Conservation (phyloP, 1,284 basidiomycete species). For the Microbotryum intermedium region DNA sequence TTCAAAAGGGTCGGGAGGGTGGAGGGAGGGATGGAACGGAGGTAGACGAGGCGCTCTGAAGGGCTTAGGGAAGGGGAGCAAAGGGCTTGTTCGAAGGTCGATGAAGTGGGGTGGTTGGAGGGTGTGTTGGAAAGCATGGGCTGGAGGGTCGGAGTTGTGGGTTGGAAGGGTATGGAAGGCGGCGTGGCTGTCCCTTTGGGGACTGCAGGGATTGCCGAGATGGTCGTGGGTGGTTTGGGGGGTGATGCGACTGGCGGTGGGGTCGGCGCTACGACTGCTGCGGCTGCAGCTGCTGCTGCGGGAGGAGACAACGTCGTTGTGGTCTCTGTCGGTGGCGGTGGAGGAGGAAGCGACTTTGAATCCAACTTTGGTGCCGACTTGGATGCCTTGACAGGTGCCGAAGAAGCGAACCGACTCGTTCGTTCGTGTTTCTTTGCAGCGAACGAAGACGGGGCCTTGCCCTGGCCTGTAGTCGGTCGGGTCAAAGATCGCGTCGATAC, state of each 20-base stretch:
- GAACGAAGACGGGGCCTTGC: not conserved
- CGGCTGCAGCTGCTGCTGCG: not conserved
- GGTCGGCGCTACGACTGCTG: not conserved
- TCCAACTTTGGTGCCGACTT: not conserved
- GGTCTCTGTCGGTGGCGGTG: not conserved
- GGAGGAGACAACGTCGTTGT: not conserved
- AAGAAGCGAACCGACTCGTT: not conserved
- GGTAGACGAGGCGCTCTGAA: not conserved
- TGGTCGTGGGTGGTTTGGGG: too few relatives aligned
- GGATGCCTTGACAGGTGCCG: not conserved
- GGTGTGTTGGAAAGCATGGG: not conserved
- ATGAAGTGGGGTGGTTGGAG: not conserved
- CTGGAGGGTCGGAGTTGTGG: not conserved
- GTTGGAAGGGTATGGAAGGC: not conserved
- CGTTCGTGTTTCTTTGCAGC: conserved; percentile 10
- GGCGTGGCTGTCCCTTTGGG: too few relatives aligned
- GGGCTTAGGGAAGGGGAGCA: conserved; percentile 5
- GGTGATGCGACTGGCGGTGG: not conserved
- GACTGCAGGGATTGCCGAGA: too few relatives aligned
- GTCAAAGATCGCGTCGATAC: conserved; percentile 16
- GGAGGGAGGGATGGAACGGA: conserved; percentile 49
- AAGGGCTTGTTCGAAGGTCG: conserved; percentile 20
- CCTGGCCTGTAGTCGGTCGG: not conserved
- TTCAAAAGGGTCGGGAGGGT: conserved; percentile 55
- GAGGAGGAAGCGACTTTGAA: too few relatives aligned